These are phyloP conservation scores for Hirsutella thompsonii DNA, from an alignment of 2,329 filamentous ascomycete genomes.

Conservation along the genomic window DNA sequence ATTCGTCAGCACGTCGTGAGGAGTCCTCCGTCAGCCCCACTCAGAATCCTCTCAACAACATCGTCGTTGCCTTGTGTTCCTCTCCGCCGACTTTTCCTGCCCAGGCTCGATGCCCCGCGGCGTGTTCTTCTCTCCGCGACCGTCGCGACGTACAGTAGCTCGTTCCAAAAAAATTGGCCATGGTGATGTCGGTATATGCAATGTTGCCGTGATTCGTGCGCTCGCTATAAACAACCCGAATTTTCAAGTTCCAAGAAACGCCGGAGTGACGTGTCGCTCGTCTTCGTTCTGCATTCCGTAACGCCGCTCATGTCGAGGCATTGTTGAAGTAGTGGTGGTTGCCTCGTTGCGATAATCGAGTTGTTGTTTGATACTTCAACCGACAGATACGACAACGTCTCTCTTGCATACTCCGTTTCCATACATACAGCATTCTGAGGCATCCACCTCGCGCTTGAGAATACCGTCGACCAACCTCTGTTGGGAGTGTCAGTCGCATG, in stretches of 20 bases:
- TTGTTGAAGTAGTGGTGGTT: no score
- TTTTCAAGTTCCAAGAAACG: not conserved
- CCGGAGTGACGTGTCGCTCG: not conserved
- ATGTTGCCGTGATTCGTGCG: not conserved
- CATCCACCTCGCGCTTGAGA: constrained; percentile 1
- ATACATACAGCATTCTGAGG: not conserved
- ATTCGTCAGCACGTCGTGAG: no score
- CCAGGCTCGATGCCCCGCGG: no score
- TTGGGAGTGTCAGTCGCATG: not conserved
- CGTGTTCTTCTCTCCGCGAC: no score
- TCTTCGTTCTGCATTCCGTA: not conserved
- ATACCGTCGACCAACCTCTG: not conserved
- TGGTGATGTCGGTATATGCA: no score
- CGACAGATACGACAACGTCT: not conserved
- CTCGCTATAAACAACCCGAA: not conserved
- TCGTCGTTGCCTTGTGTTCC: no score
- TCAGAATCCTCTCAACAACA: no score
- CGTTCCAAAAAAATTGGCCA: no score
- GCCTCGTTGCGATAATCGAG: not conserved
- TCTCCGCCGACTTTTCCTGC: no score
- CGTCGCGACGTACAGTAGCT: no score
- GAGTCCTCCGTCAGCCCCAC: no score
- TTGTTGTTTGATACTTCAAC: not conserved
- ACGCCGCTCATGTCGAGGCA: not conserved
- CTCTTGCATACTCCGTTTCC: not conserved